Conservation (phyloP, 108 stramenopile genomes). For the Cyclostephanos invisitatus region DNA sequence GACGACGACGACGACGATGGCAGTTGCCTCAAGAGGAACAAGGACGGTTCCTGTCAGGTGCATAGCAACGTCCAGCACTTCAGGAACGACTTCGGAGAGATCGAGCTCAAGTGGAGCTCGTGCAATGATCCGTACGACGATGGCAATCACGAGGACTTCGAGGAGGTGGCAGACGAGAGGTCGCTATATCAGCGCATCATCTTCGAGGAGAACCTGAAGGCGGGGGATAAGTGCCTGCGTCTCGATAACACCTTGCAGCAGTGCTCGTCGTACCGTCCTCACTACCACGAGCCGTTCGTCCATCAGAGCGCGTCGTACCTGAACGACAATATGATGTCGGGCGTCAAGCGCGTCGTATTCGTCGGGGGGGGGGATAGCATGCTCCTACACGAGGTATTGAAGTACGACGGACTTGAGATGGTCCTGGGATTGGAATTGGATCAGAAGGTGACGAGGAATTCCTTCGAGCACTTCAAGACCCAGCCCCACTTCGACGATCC, state of each 20-base stretch:
- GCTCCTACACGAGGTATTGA: slow-evolving; percentile 67
- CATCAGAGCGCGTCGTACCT: slow-evolving; percentile 37
- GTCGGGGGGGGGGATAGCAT: slow-evolving; percentile 67
- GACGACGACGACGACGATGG: slow-evolving; percentile 8
- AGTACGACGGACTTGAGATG: slow-evolving; percentile 58
- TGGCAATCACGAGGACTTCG: slow-evolving; percentile 42
- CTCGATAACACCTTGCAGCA: slow-evolving; percentile 40
- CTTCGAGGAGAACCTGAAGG: slow-evolving; percentile 41
- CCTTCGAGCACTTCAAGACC: slow-evolving; percentile 59
- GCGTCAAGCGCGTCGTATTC: slow-evolving; percentile 44
- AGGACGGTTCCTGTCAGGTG: slow-evolving; percentile 24
- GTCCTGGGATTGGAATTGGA: slow-evolving; percentile 65
- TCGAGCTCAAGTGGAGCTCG: slow-evolving; percentile 48
- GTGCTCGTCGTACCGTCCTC: slow-evolving; percentile 41
- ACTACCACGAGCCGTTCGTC: slow-evolving; percentile 46
- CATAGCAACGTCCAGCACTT: slow-evolving; percentile 45
- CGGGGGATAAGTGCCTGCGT: slow-evolving; percentile 41
- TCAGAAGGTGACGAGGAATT: slow-evolving; percentile 53
- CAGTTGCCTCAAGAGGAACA: slow-evolving; percentile 22
- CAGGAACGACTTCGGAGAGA: slow-evolving; percentile 37
- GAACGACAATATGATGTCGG: slow-evolving; percentile 22
- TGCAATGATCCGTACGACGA: slow-evolving; percentile 44
- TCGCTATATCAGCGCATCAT: slow-evolving; percentile 35
- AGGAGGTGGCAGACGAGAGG: slow-evolving; percentile 28
- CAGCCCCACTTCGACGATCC: slow-evolving; percentile 65